These are phyloP conservation scores for Chytriomyces confervae DNA, from an alignment of 192 early-diverging fungal genomes.

Conservation along the genomic window DNA sequence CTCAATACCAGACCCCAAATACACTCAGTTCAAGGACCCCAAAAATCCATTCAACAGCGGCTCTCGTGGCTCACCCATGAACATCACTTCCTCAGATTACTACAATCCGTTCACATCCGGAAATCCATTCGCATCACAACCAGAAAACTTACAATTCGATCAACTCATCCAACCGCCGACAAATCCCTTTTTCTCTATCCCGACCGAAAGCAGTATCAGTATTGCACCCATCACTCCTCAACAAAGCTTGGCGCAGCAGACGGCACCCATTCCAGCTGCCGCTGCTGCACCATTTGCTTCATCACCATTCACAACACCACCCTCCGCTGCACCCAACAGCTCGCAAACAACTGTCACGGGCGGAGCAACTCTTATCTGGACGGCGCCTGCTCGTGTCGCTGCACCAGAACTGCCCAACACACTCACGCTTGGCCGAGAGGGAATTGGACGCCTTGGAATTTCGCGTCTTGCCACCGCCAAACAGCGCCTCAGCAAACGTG, in stretches of 20 bases:
- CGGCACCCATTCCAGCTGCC: background rate
- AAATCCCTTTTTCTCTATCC: conserved; percentile 32
- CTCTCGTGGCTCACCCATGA: conserved; percentile 2
- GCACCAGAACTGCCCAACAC: conserved; percentile 33
- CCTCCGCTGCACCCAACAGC: background rate
- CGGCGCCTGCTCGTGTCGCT: conserved; percentile 26
- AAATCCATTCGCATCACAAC: conserved; percentile 18
- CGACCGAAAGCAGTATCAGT: background rate
- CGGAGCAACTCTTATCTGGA: conserved; percentile 33
- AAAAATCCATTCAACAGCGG: conserved; percentile 35
- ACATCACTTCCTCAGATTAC: conserved; percentile 24
- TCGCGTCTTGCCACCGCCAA: conserved; percentile 33
- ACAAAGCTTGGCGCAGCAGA: too few species aligned
- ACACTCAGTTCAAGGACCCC: conserved; percentile 19
- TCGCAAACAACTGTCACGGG: background rate
- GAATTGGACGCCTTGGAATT: conserved; percentile 35
- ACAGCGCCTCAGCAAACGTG: conserved; percentile 11
- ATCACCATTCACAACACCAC: background rate
- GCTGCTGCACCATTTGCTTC: background rate
- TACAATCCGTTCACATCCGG: conserved; percentile 25
- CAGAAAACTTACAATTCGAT: background rate
- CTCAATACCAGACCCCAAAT: conserved; percentile 30
- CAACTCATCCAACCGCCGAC: background rate
- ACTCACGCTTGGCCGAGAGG: conserved; percentile 33
- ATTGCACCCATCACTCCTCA: background rate